Evolutionary conservation across 2,329 filamentous ascomycete genomes (phyloP), one percentile per base, ranked within the genome.

Genomic region (Nectriaceae sp.): DNA sequence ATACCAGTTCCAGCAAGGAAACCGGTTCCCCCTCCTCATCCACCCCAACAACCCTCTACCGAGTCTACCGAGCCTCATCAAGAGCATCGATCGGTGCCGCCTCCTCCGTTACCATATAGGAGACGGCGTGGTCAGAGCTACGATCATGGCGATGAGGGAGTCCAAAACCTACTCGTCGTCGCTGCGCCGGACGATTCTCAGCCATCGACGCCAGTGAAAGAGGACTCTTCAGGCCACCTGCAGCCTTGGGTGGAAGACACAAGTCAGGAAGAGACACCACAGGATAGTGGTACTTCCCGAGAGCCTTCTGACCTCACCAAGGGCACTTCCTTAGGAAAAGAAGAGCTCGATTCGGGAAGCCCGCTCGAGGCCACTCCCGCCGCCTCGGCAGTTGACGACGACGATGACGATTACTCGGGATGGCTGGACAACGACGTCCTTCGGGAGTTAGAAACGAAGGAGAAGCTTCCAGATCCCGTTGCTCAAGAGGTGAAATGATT

Each of bases 1-100:
- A 79, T 76, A 49, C 75, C 75, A 21, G 75, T 85, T 2, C 81
- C 85, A 3, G 85, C 82, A 63, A 76, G 87, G n/a, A 90, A 87
- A 59, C 77, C 83, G 2, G 70, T 87, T 8, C 70, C 79, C 31
- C 67, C 77, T 18, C 68, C 76, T 19, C 37, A 49, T 8, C 70
- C 79, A 8, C 57, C 56, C 4, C 57, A 53, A 2, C n/a, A 13
- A 22, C n/a, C 16, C 6, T 19, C 22, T 21, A 40, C 41, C 2
- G 62, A 60, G 38, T 47, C 45, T 11, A 46, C 60, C 29, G 60
- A 65, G 59, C 55, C 63, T 40, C 62, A 65, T 3, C 62, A 65
- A 21, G 67, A 68, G 43, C 49, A 51, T 11, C 47, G 44, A 10
- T 36, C 47, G 16, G 33, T 44, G 3, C 42, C 46, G 4, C 38